A percentile compares a stretch with the other conserved stretches of the same genome.
phyloP scores from a whole-genome alignment of 2,329 filamentous ascomycete species.

The Fusarium miscanthi region DNA sequence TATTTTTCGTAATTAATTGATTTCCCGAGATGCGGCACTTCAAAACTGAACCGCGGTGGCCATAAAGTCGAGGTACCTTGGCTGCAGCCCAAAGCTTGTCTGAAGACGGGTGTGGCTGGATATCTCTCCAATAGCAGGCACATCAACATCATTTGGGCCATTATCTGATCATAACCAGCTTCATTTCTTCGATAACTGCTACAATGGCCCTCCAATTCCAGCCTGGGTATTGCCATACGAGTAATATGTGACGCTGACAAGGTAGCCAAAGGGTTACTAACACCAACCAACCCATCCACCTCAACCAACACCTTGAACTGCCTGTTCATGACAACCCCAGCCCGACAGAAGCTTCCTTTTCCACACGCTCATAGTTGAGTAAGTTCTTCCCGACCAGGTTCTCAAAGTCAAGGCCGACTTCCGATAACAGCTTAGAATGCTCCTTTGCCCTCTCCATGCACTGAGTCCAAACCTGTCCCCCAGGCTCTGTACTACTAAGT shows the following conservation, averaged over 20 bases:
- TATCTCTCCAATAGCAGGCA: background rate
- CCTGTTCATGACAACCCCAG: conserved; percentile 46
- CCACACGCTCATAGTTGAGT: conserved; percentile 42
- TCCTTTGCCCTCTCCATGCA: conserved; percentile 85
- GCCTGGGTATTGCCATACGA: conserved; percentile 17
- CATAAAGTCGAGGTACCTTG: conserved; percentile 3
- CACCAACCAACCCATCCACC: conserved; percentile 3
- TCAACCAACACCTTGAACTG: conserved; percentile 1
- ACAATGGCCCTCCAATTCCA: conserved; percentile 22
- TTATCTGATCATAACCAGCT: conserved; percentile 7
- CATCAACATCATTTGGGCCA: background rate
- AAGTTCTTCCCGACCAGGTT: conserved; percentile 77
- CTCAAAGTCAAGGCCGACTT: conserved; percentile 90
- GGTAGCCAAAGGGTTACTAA: conserved; percentile 30
- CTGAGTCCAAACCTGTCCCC: conserved; percentile 80
- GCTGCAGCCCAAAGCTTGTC: conserved; percentile 12
- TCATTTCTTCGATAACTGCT: conserved; percentile 1
- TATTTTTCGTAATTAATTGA: background rate
- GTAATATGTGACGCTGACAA: conserved; percentile 20
- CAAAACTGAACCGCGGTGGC: conserved; percentile 4
- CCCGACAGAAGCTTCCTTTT: conserved; percentile 41
- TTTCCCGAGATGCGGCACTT: background rate
- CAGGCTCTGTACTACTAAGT: conserved; percentile 83
- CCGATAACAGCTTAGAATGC: conserved; percentile 81
- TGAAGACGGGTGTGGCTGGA: conserved; percentile 28